A percentile compares a stretch with the other conserved stretches of the same genome.
These are phyloP conservation scores for Solanum chiquidenum DNA, from an alignment of 257 asterid species.

Conservation along the genomic window DNA sequence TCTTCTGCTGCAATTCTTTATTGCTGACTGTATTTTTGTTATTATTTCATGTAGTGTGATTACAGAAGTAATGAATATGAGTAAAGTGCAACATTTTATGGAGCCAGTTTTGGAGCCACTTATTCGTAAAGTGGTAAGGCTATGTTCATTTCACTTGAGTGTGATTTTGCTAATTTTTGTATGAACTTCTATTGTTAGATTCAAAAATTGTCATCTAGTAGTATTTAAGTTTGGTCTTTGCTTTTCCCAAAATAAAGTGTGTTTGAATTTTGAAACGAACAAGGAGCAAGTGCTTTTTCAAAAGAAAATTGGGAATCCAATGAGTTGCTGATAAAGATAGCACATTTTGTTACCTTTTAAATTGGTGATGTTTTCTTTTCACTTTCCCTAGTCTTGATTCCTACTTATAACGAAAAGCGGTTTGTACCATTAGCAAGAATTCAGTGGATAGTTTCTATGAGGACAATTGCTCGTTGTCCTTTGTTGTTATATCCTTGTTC, in stretches of 20 bases:
- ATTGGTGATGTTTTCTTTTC: background rate
- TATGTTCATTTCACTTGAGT: background rate
- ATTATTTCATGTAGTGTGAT: conserved; percentile 40
- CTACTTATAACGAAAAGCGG: background rate
- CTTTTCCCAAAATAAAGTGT: background rate
- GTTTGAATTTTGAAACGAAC: background rate
- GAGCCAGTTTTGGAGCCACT: conserved; percentile 86
- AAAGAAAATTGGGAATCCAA: background rate
- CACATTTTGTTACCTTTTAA: background rate
- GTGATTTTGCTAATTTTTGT: background rate
- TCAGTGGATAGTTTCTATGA: background rate
- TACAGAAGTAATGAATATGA: conserved; percentile 50
- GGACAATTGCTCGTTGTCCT: background rate
- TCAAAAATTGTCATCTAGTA: background rate
- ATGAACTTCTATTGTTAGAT: background rate
- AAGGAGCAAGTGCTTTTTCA: background rate
- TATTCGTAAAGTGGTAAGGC: conserved; percentile 77
- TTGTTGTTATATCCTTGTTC: background rate
- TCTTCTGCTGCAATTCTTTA: background rate
- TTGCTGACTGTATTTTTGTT: conserved; percentile 1
- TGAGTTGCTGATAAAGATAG: background rate
- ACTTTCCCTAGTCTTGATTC: background rate
- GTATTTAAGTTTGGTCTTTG: background rate
- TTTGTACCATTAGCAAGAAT: background rate
- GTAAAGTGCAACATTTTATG: conserved; percentile 51